Base-by-base conservation (phyloP, 2,329 filamentous ascomycete genomes). In the Hypoxylon sp. region DNA sequence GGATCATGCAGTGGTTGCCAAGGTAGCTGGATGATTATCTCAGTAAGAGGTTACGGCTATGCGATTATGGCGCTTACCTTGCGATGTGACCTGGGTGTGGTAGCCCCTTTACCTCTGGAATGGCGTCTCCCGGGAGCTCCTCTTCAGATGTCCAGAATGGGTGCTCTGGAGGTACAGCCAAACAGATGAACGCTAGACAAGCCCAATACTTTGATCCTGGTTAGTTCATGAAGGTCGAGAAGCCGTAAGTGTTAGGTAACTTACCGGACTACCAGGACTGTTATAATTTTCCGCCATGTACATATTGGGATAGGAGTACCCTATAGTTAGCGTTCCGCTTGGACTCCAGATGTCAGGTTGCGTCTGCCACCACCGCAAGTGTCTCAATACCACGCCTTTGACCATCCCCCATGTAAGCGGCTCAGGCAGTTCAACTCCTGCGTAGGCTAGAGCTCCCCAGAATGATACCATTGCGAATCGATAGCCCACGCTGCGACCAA, bases 381-480 rank as follows among this genome's bases (percentile, higher is more conserved):
- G 90, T 12, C 91, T 85, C 60, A 94, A 78, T 39, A 93, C 84
- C 12, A 94, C 84, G 1, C 92, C 91, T 77, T 93, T 93, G 14
- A 94, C 89, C 71, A 92, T 90, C 2, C 92, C 91, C 91, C 91
- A 94, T 2, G 88, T 91, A 56, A 94, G 80, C 0, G 91, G 91
- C 6, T 83, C 83, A 0, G 91, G 91, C 4, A 93, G 83, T 56
- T 93, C 90, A 53, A 93, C 88, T 69, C 89, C 89, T 3, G 91
- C 91, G 72, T 93, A 93, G 0, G 90, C 92, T 27, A 94, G 79
- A 0, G 91, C 90, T 11, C 90, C 89, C 91, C 91, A 94, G 79
- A 94, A 94, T 0, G 88, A 91, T n/a, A 90, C 89, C 88, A 94
- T 94, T 51, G 91, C 91, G 76, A 93, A 94, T n/a, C 91, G 87